Evolutionary conservation across 768 basidiomycete species (phyloP), one percentile per base, ranked within the genome.

Genomic region (Boletus speciosus): DNA sequence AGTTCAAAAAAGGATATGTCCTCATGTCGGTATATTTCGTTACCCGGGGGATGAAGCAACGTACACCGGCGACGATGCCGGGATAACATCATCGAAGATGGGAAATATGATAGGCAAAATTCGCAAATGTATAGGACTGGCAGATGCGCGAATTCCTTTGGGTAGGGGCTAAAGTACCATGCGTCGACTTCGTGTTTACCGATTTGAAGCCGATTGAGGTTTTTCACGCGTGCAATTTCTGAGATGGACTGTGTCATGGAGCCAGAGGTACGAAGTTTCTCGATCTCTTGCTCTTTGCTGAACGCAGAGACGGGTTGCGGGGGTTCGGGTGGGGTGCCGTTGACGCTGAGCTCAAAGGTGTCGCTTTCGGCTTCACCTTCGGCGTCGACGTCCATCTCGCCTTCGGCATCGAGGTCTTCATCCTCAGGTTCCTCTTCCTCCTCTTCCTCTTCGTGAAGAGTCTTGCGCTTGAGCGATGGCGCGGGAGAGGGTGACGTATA

Each of bases 111-210:
- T 44, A 98, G 81, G 71, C 97, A 99, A 77, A 96, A 96, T 74
- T 99, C 96, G 85, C 97, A 99, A 68, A 99, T 85, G 79, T 95
- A 98, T 42, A 99, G 81, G 57, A 95, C 76, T 19, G 95, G 93
- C 27, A 96, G 83, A 72, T 98, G 91, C 42, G 97, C 93, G 75
- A 92, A 98, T 75, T 98, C 97, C 74, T 92, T 89, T 11, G 97
- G 97, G 75, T 98, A 99, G 23, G 97, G 97, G 65, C 91, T 94
- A 79, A 98, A 98, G 73, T 99, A 99, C 97, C 97, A 99, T n/a
- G 97, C 88, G 63, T 99, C 97, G 61, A 99, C 92, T 74, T 97
- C 93, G 76, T 97, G 88, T 69, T 83, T 85, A 53, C 97, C 97
- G 57, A 99, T 98, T 70, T 96, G 93, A 29, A 99, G 81, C 54